A percentile compares a stretch with the other conserved stretches of the same genome.
phyloP scores from a whole-genome alignment of 257 asterid species.

The Fraxinus anomala region DNA sequence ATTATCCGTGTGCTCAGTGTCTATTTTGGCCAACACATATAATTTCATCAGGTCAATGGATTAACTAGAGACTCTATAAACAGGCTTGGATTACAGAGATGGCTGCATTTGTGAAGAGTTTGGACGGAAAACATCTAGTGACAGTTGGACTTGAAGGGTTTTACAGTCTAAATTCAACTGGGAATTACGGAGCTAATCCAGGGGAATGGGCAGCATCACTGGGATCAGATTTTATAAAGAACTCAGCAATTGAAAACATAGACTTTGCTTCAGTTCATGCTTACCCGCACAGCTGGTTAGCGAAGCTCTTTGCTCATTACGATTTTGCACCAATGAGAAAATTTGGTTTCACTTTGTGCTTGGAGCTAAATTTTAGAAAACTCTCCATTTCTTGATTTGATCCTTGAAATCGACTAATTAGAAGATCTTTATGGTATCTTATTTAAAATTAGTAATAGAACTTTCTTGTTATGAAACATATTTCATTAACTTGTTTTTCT shows the following conservation, averaged over 20 bases:
- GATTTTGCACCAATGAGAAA: not conserved
- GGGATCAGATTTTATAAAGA: conserved; percentile 55
- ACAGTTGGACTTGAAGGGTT: conserved; percentile 65
- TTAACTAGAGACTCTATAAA: not conserved
- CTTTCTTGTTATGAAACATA: too few species aligned
- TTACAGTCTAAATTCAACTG: conserved; percentile 39
- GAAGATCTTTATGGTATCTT: not conserved
- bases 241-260: conserved; percentile 49
- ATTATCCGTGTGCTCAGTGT: not conserved
- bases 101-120: conserved; percentile 52
- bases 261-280: conserved; percentile 72
- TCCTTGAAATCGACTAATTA: not conserved
- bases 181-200: conserved; percentile 45
- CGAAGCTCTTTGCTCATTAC: not conserved
- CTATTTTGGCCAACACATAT: too few species aligned
- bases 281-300: conserved; percentile 64
- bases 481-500: too few species aligned
- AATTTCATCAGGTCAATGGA: not conserved
- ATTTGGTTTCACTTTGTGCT: not conserved
- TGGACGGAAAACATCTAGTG: conserved; percentile 52
- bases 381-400: not conserved
- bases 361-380: not conserved
- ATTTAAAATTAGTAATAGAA: not conserved
- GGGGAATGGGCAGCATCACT: conserved; percentile 64
- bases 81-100: conserved; percentile 61